Base-by-base conservation (phyloP, 2,329 filamentous ascomycete species). In the Stagonosporopsis rhizophila region DNA sequence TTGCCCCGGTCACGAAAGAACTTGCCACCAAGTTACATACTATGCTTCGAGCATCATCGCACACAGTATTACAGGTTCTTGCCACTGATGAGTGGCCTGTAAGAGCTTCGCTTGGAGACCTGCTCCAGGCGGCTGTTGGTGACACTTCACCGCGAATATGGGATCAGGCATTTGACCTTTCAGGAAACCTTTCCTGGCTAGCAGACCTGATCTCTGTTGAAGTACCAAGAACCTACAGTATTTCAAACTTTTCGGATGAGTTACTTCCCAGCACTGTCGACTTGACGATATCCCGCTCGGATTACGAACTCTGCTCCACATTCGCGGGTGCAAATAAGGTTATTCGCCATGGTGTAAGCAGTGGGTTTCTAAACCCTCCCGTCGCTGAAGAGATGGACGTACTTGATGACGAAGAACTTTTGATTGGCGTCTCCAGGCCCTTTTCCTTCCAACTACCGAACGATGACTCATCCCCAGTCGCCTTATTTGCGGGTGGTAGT, bases 361-460 rank as follows among this genome's bases (percentile, higher is more conserved):
- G 82, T 52, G 81, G 81, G 5, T 84, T 84, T 62, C 73, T 85
- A n/a, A 85, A 85, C 49, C 82, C 82, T 0, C 69, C 68, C n/a
- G 70, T 80, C 1, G 66, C 65, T 28, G 78, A 80, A 1, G 75
- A 68, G 27, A 69, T 78, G 56, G 74, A 40, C 37, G 62, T 63
- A 3, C 59, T 64, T 14, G 70, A 71, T 4, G 79, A 80, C 17
- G 80, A 84, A 17, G 79, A 82, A 34, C 61, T 85, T 1, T 70
- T 84, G 1, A 72, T 85, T n/a, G 82, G 82, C 1, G 77, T 85
- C 0, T 84, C 82, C 0, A 75, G 82, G 0, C 82, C 82, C 0
- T 75, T 82, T 1, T 75, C 80, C 1, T 84, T 85, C 63, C 82
- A 84, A 42, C 72, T 84, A 0, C 82, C 83, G 0, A 70, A 82